Evolutionary conservation across 805 yeast genomes (phyloP).

Genomic region (Saccharomycopsis amapae): DNA sequence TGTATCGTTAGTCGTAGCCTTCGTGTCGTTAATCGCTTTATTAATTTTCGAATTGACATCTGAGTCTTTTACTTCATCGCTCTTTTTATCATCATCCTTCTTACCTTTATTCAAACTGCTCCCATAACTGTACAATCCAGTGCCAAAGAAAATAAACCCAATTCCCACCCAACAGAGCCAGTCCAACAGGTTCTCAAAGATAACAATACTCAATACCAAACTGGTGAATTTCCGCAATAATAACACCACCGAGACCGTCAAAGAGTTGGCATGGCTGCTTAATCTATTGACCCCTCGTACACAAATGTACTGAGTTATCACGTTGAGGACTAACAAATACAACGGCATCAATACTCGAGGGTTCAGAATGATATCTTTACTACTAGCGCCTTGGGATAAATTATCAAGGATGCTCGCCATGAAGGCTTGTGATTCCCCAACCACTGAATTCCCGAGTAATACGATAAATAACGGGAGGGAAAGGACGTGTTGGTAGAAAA

Average conservation of each 20-base stretch:
- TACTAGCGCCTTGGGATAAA: too few relatives aligned
- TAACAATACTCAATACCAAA: constrained; percentile 44
- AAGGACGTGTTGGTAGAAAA: constrained; percentile 54
- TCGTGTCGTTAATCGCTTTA: too few relatives aligned
- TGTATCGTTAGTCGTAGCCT: too few relatives aligned
- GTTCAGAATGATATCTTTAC: too few relatives aligned
- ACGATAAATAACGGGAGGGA: constrained; percentile 47
- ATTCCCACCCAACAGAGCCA: constrained; percentile 41
- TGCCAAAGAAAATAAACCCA: constrained; percentile 46
- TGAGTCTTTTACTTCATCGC: too few relatives aligned
- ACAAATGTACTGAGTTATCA: constrained; percentile 52
- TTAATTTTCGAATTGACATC: too few relatives aligned
- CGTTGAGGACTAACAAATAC: constrained; percentile 34
- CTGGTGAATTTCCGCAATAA: constrained; percentile 57
- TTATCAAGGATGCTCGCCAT: too few relatives aligned
- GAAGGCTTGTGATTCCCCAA: too few relatives aligned
- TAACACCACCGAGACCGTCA: constrained; percentile 56
- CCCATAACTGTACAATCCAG: constrained; percentile 35
- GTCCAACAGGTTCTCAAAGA: constrained; percentile 43
- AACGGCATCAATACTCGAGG: constrained; percentile 14
- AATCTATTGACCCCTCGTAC: constrained; percentile 61
- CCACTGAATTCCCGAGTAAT: constrained; percentile 29
- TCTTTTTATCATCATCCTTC: neutral
- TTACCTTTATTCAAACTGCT: neutral
- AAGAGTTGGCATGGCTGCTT: constrained; percentile 49